Conservation (phyloP, 2,329 filamentous ascomycete genomes). For the Furcasterigmium sp. region DNA sequence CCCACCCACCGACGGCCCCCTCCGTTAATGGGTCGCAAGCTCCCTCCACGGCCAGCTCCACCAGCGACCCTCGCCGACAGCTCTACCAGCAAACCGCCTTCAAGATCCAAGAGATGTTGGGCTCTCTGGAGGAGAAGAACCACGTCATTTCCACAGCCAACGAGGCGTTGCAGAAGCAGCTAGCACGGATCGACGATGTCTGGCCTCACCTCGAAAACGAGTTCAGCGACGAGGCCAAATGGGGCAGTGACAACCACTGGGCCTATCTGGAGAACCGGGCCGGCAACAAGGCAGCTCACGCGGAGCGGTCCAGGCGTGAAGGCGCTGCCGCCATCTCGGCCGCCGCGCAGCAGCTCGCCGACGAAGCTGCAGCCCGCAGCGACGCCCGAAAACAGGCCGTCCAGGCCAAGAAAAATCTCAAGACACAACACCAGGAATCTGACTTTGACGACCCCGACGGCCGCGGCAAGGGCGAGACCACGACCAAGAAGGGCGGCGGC, state of each 20-base stretch:
- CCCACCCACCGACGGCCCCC: constrained; percentile 27
- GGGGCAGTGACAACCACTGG: constrained; percentile 91
- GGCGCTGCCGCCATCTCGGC: constrained; percentile 73
- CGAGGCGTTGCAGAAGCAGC: constrained; percentile 79
- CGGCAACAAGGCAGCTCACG: constrained; percentile 50
- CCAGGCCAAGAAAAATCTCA: constrained; percentile 68
- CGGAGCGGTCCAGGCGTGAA: constrained; percentile 73
- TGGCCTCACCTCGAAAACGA: constrained; percentile 83
- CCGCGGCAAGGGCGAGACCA: constrained; percentile 37
- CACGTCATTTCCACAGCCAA: constrained; percentile 92
- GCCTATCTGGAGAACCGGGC: constrained; percentile 84
- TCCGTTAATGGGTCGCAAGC: constrained; percentile 38
- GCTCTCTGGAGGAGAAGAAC: constrained; percentile 94
- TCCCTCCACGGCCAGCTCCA: constrained; percentile 43
- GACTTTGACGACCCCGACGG: constrained; percentile 69
- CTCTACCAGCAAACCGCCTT: constrained; percentile 74
- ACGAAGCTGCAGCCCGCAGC: constrained; percentile 77
- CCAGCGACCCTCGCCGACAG: constrained; percentile 62
- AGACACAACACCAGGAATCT: constrained; percentile 65
- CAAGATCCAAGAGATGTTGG: constrained; percentile 77
- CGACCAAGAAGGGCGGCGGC: constrained; percentile 56
- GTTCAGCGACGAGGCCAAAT: constrained; percentile 90
- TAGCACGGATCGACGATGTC: constrained; percentile 78
- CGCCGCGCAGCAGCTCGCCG: constrained; percentile 70
- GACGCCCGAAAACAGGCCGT: constrained; percentile 81